These are phyloP conservation scores for Leccinum colubrinum DNA, from an alignment of 1,284 basidiomycete genomes.

Conservation along the genomic window DNA sequence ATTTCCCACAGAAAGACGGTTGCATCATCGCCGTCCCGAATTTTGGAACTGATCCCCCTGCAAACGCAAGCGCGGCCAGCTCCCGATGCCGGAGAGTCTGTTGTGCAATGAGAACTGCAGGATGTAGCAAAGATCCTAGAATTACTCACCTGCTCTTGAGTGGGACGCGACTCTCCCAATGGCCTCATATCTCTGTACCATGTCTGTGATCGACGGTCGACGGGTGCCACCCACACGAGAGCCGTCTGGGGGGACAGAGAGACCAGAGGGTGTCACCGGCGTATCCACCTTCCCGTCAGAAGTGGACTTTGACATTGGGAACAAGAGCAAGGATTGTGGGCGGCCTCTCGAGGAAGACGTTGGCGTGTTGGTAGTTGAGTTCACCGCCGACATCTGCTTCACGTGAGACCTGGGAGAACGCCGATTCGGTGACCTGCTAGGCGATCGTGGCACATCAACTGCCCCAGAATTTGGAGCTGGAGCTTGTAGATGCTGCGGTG, in stretches of 20 bases:
- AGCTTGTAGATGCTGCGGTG: slow-evolving; percentile 33
- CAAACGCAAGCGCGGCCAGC: slow-evolving; percentile 56
- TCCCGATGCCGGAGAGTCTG: slow-evolving; percentile 60
- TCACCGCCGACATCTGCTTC: slow-evolving; percentile 26
- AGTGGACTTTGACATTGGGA: slow-evolving; percentile 51
- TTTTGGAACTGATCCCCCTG: slow-evolving; percentile 51
- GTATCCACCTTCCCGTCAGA: slow-evolving; percentile 34
- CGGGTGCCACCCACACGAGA: slow-evolving; percentile 39
- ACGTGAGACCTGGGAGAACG: slow-evolving; percentile 26
- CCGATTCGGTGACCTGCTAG: slow-evolving; percentile 31
- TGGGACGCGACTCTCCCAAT: slow-evolving; percentile 42
- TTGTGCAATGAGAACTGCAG: slow-evolving; percentile 6
- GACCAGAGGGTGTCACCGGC: slow-evolving; percentile 33
- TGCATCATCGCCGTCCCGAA: slow-evolving; percentile 61
- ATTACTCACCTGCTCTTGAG: slow-evolving; percentile 53
- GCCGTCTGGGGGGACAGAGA: slow-evolving; percentile 45
- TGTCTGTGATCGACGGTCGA: slow-evolving; percentile 77
- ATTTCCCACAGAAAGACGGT: slow-evolving; percentile 79
- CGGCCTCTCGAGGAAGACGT: slow-evolving; percentile 43
- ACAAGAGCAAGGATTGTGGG: slow-evolving; percentile 74
- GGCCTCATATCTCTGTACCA: slow-evolving; percentile 76
- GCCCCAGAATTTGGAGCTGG: slow-evolving; percentile 10
- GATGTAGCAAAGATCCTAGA: not conserved
- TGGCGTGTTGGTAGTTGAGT: slow-evolving; percentile 23
- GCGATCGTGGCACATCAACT: slow-evolving; percentile 25